Evolutionary conservation across 2,329 filamentous ascomycete species (phyloP), one percentile per base, ranked within the genome.

Genomic region (Aspergillus quadrilineatus): DNA sequence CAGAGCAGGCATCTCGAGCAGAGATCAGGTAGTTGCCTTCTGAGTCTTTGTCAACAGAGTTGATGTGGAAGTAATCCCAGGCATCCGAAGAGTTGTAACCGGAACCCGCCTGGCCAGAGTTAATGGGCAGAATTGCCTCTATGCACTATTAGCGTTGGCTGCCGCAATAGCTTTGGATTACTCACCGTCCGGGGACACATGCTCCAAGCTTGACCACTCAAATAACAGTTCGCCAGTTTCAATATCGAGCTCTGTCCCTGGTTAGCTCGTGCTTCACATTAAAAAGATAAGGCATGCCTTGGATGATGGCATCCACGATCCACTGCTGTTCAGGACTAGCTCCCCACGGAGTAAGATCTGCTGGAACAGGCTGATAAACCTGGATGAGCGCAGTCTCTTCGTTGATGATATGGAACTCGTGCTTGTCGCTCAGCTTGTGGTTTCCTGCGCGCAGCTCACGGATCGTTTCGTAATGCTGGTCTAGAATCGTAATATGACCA

Each of bases 191-290:
- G 80, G 81, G 43, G 76, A 73, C n/a, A 84, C 73, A 66, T 85
- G 80, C 55, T 85, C 81, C 8, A 85, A 69, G 60, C 79, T 81
- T 30, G 76, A 77, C 84, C 83, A 86, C 61, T 86, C 82, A 60
- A 85, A 86, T 9, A 85, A 59, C 3, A 86, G 67, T 41, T 79
- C 73, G 2, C 82, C 82, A 2, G 80, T 84, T 26, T 79, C 74
- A 42, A 83, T 80, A 55, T 84, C 78, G 36, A 73, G 55, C 57
- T 73, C 70, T 73, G 42, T 4, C n/a, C 10, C 9, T 4, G 3
- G 28, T 56, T 39, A 50, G 53, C 12, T 4, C 2, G 22, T 7
- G 44, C 7, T 1, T 47, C 17, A 7, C 8, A 30, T 1, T 9
- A 3, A 3, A 8, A 26, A 59, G 76, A 78, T 6, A 1, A 37